A percentile compares a stretch with the other conserved stretches of the same genome.
These are phyloP conservation scores for Lentinula sp. DNA, from an alignment of 768 basidiomycete species.

Conservation along the genomic window DNA sequence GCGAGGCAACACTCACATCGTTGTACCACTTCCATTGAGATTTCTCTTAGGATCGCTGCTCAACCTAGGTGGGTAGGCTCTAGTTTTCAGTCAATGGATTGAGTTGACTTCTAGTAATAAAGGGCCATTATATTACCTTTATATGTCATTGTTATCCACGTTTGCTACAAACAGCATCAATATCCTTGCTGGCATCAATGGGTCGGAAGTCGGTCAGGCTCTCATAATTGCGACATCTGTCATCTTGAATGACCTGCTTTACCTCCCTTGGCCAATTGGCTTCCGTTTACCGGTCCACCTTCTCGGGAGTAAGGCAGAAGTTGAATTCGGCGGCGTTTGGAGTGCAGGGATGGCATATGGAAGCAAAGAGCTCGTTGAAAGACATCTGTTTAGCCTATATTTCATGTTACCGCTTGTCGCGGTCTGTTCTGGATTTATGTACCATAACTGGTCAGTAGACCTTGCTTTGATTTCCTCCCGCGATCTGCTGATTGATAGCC, in stretches of 20 bases:
- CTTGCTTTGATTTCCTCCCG: neutral
- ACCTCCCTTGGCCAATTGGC: constrained; percentile 82
- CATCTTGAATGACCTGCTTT: constrained; percentile 86
- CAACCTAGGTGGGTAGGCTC: constrained; percentile 62
- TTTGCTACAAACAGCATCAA: constrained; percentile 99
- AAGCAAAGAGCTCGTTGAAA: constrained; percentile 79
- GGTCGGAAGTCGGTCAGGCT: constrained; percentile 91
- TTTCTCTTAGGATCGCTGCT: constrained; percentile 68
- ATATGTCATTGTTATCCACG: constrained; percentile 93
- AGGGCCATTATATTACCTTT: constrained; percentile 95
- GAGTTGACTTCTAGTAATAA: neutral
- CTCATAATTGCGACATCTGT: constrained; percentile 89
- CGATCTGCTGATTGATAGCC: constrained; percentile 1
- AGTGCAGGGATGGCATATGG: constrained; percentile 83
- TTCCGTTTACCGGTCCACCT: constrained; percentile 69
- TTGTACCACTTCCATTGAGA: constrained; percentile 82
- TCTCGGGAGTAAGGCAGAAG: constrained; percentile 56
- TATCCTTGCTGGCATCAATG: constrained; percentile 96
- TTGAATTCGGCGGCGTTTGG: constrained; percentile 76
- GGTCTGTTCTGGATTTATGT: constrained; percentile 84
- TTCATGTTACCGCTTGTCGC: constrained; percentile 95
- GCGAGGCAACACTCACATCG: constrained; percentile 87
- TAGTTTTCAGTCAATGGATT: neutral
- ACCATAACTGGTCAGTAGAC: constrained; percentile 84
- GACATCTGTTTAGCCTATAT: constrained; percentile 94